Conservation (phyloP, 129 eudicot genomes). For the Flaveria bidentis region DNA sequence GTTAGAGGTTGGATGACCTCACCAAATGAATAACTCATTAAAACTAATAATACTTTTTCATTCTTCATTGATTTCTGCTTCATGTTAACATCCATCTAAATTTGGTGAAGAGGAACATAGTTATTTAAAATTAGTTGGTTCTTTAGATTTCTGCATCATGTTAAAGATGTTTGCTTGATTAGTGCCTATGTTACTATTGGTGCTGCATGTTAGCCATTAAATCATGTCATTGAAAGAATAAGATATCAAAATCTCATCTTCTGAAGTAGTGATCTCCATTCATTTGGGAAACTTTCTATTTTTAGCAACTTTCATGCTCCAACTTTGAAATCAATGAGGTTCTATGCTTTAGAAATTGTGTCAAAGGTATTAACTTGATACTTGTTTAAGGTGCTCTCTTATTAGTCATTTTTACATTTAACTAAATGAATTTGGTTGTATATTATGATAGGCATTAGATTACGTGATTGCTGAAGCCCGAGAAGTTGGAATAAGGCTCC, state of each 20-base stretch:
- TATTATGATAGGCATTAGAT: constrained; percentile 67
- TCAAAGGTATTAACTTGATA: neutral
- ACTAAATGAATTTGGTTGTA: neutral
- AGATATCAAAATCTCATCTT: neutral
- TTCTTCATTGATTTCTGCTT: too few species aligned
- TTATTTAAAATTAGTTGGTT: neutral
- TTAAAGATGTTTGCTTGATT: neutral
- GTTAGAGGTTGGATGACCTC: constrained; percentile 21
- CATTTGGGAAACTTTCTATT: constrained; percentile 3
- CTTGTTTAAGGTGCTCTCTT: neutral
- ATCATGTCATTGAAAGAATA: constrained; percentile 11
- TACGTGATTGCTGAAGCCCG: constrained; percentile 87
- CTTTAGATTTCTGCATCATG: neutral
- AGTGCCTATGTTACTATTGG: neutral
- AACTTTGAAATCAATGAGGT: neutral
- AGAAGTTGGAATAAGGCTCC: constrained; percentile 63
- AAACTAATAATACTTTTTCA: too few species aligned
- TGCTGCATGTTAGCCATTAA: too few species aligned
- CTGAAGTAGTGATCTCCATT: neutral
- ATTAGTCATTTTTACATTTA: neutral
- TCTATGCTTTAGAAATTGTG: neutral
- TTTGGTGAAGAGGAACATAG: neutral
- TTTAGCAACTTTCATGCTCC: constrained; percentile 14
- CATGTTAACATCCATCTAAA: neutral
- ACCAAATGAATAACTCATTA: neutral